phyloP scores from a whole-genome alignment of 106 monocot species.

The Platanthera zijinensis region DNA sequence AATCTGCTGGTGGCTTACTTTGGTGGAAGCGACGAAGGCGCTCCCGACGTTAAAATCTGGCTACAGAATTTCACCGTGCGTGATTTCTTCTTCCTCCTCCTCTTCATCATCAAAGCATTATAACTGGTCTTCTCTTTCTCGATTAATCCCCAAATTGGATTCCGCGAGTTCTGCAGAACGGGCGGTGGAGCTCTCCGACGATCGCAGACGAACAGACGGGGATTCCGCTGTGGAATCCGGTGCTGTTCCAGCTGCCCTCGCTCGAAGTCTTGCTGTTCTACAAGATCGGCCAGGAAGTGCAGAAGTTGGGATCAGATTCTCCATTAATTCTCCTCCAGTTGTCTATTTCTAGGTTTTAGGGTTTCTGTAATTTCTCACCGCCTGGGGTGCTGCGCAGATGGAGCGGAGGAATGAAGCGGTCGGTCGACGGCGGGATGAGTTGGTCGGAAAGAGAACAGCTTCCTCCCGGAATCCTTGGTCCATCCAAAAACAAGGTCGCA shows the following conservation, averaged over 20 bases:
- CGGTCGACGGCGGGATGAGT: conserved; percentile 44
- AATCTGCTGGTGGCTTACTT: conserved; percentile 71
- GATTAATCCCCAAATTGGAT: background rate
- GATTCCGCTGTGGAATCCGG: conserved; percentile 98
- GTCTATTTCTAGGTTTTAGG: background rate
- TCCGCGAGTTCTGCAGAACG: conserved; percentile 34
- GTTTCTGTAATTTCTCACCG: background rate
- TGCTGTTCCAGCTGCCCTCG: conserved; percentile 82
- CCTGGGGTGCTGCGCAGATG: conserved; percentile 21
- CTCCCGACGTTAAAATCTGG: conserved; percentile 93
- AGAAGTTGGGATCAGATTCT: conserved; percentile 42
- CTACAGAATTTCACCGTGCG: conserved; percentile 63
- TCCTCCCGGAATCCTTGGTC: conserved; percentile 81
- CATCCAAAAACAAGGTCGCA: conserved; percentile 61
- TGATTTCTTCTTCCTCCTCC: background rate
- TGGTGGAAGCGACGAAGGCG: conserved; percentile 82
- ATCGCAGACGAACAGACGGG: conserved; percentile 59
- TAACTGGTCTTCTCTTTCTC: no score
- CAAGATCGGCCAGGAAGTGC: conserved; percentile 83
- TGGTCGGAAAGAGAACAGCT: conserved; percentile 72
- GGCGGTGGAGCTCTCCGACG: conserved; percentile 52
- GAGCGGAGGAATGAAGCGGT: conserved; percentile 76
- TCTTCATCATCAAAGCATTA: background rate
- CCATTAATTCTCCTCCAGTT: background rate
- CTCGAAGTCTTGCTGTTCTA: conserved; percentile 86